Evolutionary conservation across 2,329 filamentous ascomycete species (phyloP).

Genomic region (Arachnopeziza araneosa): DNA sequence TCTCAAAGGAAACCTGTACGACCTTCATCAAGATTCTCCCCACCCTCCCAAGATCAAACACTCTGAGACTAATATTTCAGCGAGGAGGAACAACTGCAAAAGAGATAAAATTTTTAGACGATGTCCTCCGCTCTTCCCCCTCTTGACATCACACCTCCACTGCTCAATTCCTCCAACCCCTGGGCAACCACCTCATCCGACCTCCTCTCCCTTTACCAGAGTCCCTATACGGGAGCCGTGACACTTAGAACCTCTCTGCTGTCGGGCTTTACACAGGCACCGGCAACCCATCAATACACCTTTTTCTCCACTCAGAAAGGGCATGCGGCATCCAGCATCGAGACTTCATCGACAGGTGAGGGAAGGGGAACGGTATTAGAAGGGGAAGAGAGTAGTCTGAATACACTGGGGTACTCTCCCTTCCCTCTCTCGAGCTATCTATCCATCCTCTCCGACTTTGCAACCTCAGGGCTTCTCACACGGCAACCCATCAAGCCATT

Average conservation of each 20-base stretch:
- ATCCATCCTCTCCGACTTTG: conserved; percentile 40
- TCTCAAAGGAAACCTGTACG: too few relatives aligned
- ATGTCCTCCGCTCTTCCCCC: not conserved
- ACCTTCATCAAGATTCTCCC: too few relatives aligned
- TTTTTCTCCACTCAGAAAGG: conserved; percentile 51
- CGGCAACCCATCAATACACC: conserved; percentile 54
- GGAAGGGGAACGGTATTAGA: conserved; percentile 9
- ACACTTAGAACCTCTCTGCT: conserved; percentile 68
- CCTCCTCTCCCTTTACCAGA: conserved; percentile 54
- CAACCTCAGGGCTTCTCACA: conserved; percentile 29
- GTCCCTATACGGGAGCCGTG: conserved; percentile 62
- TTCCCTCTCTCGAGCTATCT: conserved; percentile 55
- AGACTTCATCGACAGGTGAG: not conserved
- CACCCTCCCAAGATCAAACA: too few relatives aligned
- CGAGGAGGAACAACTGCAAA: too few relatives aligned
- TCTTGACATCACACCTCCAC: conserved; percentile 36
- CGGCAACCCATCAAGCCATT: conserved; percentile 46
- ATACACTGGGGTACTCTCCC: conserved; percentile 72
- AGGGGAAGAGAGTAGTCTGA: conserved; percentile 46
- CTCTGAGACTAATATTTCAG: too few relatives aligned
- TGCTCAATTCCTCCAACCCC: conserved; percentile 70
- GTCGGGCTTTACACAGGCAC: conserved; percentile 58
- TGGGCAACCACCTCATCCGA: conserved; percentile 66
- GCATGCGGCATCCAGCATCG: not conserved
- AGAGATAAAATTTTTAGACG: too few relatives aligned